phyloP scores from a whole-genome alignment of 2,329 filamentous ascomycete genomes.

The Tolypocladium amazonense region DNA sequence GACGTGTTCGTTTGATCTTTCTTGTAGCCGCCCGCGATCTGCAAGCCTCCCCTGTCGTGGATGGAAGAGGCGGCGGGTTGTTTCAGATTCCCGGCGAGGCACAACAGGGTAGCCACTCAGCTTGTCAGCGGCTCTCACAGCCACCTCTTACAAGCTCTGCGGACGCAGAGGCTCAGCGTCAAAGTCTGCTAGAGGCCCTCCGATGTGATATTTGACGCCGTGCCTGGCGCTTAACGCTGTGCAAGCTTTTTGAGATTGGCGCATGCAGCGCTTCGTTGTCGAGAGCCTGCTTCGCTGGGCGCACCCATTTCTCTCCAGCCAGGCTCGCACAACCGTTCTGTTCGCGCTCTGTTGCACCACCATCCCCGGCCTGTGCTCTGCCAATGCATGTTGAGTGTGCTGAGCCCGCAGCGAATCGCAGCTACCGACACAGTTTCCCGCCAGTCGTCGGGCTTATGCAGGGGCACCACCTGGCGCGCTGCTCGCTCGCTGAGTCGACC shows the following conservation, averaged over 20 bases:
- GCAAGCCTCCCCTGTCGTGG: not conserved
- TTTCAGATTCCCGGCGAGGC: not conserved
- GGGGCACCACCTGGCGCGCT: not conserved
- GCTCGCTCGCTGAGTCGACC: not conserved
- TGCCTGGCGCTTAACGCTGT: not conserved
- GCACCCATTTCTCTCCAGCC: not conserved
- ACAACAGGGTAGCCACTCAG: not conserved
- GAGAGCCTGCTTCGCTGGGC: not conserved
- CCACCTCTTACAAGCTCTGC: not conserved
- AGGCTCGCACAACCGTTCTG: not conserved
- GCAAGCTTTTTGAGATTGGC: not conserved
- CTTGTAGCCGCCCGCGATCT: not conserved
- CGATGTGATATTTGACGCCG: not conserved
- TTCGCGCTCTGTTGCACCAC: not conserved
- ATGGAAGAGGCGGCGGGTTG: not conserved
- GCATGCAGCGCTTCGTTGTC: not conserved
- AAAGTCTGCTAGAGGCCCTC: not conserved
- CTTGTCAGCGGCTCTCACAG: not conserved
- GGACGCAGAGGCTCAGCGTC: not conserved
- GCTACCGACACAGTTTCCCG: not conserved
- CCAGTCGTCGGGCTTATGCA: not conserved
- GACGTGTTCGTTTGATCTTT: not conserved
- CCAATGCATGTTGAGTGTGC: not conserved
- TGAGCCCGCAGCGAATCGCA: constrained; percentile 6
- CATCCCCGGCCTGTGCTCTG: not conserved